Conservation (phyloP, 202 grass and related monocot species). For the Hordeum pubiflorum region DNA sequence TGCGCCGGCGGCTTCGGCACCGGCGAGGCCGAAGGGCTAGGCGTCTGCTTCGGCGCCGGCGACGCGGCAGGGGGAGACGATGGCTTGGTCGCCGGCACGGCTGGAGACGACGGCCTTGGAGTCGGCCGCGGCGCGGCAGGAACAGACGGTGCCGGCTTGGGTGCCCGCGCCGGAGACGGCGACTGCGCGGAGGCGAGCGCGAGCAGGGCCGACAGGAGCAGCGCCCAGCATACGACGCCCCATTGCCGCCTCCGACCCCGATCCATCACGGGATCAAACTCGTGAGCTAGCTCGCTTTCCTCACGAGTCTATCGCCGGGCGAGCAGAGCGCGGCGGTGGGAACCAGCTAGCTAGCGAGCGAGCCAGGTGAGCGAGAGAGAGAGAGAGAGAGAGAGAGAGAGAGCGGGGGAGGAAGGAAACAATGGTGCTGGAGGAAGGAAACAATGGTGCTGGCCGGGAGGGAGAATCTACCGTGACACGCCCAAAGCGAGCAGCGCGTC, state of each 20-base stretch:
- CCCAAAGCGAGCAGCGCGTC: background rate
- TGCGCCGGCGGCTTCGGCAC: background rate
- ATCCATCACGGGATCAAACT: background rate
- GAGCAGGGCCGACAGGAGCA: background rate
- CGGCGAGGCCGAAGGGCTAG: too few species aligned
- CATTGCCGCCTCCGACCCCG: background rate
- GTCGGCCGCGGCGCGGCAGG: background rate
- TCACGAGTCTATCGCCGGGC: background rate
- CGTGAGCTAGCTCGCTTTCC: background rate
- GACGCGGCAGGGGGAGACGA: background rate
- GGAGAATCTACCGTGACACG: background rate
- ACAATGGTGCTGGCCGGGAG: background rate
- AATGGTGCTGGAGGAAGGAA: background rate
- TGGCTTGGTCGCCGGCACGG: background rate
- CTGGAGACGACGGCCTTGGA: background rate
- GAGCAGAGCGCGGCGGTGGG: background rate
- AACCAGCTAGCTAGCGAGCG: background rate
- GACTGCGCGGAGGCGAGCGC: constrained; percentile 16
- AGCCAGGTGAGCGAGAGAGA: too few species aligned
- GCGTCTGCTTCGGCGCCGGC: too few species aligned
- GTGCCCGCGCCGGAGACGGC: background rate
- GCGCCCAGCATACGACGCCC: constrained; percentile 1
- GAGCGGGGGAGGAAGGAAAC: background rate
- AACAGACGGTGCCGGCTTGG: background rate
- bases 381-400: background rate